Percentiles rank a stretch among this genome's conserved stretches.
Evolutionary conservation across 495 filamentous ascomycete genomes (phyloP).

Genomic region (Xylaria curta): DNA sequence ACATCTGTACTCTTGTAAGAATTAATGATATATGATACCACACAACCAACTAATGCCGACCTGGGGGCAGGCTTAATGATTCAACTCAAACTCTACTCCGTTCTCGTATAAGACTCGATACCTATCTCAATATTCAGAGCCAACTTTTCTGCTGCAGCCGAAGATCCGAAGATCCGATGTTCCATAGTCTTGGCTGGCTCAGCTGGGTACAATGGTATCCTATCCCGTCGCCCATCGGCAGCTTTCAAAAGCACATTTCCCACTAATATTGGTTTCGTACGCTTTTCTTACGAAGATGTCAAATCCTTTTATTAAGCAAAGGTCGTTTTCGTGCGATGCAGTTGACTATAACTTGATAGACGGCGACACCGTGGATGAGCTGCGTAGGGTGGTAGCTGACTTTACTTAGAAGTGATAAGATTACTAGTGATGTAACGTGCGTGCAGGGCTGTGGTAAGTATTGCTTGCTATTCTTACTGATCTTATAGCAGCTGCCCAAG

Average conservation of each 20-base stretch:
- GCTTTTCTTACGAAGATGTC: neutral
- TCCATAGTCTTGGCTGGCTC: too few species aligned
- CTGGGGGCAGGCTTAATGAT: neutral
- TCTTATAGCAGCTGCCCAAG: neutral
- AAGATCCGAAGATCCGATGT: too few species aligned
- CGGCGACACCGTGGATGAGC: neutral
- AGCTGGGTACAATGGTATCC: neutral
- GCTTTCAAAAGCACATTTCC: too few species aligned
- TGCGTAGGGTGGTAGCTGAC: conserved; percentile 10
- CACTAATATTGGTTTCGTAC: too few species aligned
- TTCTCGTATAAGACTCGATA: neutral
- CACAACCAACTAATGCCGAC: neutral
- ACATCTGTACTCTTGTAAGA: neutral
- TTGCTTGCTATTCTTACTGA: neutral
- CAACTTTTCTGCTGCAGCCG: too few species aligned
- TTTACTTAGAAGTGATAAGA: neutral
- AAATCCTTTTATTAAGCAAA: neutral
- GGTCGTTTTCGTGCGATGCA: neutral
- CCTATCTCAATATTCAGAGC: neutral
- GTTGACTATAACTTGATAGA: neutral
- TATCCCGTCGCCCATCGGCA: neutral
- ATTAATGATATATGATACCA: neutral
- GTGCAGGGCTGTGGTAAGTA: neutral
- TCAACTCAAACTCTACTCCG: neutral
- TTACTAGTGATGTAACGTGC: conserved; percentile 13